phyloP scores from a whole-genome alignment of 2,329 filamentous ascomycete species.

The Daldinia sp. region DNA sequence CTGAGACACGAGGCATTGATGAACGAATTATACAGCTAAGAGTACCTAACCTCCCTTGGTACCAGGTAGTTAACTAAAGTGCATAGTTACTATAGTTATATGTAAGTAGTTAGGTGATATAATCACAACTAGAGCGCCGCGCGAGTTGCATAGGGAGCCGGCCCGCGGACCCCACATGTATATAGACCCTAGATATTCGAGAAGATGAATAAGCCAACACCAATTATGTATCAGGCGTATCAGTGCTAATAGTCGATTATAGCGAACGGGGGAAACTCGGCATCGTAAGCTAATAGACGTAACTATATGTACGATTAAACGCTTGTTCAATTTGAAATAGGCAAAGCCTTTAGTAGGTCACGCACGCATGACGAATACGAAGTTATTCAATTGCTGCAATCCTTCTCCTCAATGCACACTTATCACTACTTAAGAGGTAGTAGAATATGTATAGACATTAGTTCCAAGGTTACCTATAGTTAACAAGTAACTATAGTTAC shows the following conservation, averaged over 20 bases:
- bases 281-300: constrained; percentile 20
- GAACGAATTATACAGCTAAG: constrained; percentile 15
- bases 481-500: no score
- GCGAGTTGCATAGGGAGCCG: constrained; percentile 31
- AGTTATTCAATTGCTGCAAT: constrained; percentile 9
- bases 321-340: constrained; percentile 2
- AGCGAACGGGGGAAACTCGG: constrained; percentile 39
- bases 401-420: not conserved
- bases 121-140: constrained; percentile 12
- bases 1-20: constrained; percentile 27
- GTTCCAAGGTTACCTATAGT: not conserved
- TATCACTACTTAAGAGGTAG: constrained; percentile 9
- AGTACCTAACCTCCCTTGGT: not conserved
- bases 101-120: constrained; percentile 6
- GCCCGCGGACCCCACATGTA: constrained; percentile 24
- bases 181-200: constrained; percentile 26
- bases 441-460: not conserved
- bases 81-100: not conserved
- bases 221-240: constrained; percentile 13
- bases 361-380: constrained; percentile 3
- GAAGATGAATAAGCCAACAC: constrained; percentile 35
- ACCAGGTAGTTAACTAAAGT: not conserved
- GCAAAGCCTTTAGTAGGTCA: not conserved
- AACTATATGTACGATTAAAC: not conserved
- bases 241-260: constrained; percentile 3